Percentiles rank a stretch among this genome's conserved stretches.
Conservation (phyloP, 1,284 basidiomycete genomes). For the Ganoderma lucidum region DNA sequence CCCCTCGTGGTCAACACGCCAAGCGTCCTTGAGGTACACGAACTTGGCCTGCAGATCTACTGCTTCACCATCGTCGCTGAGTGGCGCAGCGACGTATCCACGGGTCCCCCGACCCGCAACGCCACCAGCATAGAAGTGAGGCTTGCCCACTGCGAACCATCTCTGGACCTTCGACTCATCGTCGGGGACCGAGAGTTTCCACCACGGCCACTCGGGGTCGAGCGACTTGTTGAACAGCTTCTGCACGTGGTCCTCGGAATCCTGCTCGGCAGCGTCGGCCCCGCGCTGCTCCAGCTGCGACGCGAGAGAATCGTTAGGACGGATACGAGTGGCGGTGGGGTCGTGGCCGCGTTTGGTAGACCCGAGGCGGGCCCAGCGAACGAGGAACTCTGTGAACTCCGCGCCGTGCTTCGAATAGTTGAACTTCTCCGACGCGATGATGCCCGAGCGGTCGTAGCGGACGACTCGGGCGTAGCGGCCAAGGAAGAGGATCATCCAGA, state of each 20-base stretch:
- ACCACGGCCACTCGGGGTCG: no score
- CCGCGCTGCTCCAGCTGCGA: not conserved
- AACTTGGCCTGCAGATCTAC: constrained; percentile 4
- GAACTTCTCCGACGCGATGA: constrained; percentile 12
- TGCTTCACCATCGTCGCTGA: not conserved
- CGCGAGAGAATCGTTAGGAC: not conserved
- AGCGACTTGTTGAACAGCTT: no score
- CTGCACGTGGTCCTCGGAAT: constrained; percentile 3
- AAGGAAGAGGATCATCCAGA: constrained; percentile 23
- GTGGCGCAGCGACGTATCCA: constrained; percentile 21
- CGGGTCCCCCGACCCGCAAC: constrained; percentile 21
- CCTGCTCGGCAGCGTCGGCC: not conserved
- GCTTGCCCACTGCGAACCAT: constrained; percentile 19
- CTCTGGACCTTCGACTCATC: not conserved
- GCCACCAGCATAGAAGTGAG: constrained; percentile 12
- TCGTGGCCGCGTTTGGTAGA: constrained; percentile 20
- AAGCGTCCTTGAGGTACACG: constrained; percentile 24
- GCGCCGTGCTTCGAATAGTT: constrained; percentile 16
- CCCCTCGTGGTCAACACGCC: constrained; percentile 15
- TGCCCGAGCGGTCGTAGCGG: constrained; percentile 17
- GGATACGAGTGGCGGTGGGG: constrained; percentile 11
- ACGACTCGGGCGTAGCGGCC: constrained; percentile 23
- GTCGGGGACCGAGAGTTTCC: no score
- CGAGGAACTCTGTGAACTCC: constrained; percentile 5
- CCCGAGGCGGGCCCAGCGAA: constrained; percentile 6